A percentile compares a stretch with the other conserved stretches of the same genome.
phyloP scores from a whole-genome alignment of 495 filamentous ascomycete genomes.

The Aspergillus baeticus region DNA sequence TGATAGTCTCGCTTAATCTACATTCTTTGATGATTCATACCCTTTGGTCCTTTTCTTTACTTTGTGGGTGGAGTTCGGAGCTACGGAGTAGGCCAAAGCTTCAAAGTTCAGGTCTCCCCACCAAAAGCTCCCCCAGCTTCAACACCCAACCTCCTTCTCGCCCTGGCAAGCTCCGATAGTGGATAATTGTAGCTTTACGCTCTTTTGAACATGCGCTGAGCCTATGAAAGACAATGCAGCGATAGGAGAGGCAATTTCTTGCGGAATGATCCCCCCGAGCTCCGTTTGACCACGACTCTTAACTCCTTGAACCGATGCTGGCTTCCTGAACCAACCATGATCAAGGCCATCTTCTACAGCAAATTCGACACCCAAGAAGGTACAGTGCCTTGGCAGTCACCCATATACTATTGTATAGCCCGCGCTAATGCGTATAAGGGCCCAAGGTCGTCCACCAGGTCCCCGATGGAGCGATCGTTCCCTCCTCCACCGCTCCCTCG shows the following conservation, averaged over 20 bases:
- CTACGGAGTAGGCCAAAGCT: background rate
- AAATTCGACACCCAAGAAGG: conserved; percentile 90
- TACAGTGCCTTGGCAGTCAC: conserved; percentile 29
- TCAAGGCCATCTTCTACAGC: conserved; percentile 94
- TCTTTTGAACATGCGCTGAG: background rate
- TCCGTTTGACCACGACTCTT: background rate
- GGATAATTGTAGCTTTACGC: background rate
- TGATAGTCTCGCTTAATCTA: background rate
- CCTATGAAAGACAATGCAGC: background rate
- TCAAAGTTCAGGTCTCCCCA: conserved; percentile 1
- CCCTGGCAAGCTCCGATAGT: background rate
- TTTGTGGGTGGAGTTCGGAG: conserved; percentile 2
- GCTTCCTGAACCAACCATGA: conserved; percentile 48
- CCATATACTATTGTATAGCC: background rate
- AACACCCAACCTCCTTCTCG: background rate
- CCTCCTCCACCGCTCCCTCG: conserved; percentile 47
- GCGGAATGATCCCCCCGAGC: background rate
- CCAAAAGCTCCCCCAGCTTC: conserved; percentile 8
- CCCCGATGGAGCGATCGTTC: conserved; percentile 68
- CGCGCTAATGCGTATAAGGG: conserved; percentile 48
- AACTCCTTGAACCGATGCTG: background rate
- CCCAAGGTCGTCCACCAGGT: conserved; percentile 64
- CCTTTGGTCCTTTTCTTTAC: background rate
- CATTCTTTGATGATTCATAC: background rate
- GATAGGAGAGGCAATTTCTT: background rate